Evolutionary conservation across 768 basidiomycete genomes (phyloP).

Genomic region (Ramaria rubella): DNA sequence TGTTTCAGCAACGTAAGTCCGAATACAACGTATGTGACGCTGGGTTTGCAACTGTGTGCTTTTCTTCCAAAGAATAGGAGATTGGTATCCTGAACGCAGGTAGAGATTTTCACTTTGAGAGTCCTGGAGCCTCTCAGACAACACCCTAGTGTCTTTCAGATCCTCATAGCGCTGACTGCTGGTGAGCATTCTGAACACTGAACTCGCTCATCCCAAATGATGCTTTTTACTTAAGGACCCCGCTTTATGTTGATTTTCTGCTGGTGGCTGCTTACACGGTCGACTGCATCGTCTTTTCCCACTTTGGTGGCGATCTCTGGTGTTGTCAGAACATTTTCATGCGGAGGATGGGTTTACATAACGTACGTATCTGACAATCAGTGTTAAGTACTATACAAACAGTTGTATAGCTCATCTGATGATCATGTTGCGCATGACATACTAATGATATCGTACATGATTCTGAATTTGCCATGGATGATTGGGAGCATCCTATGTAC

Average conservation of each 20-base stretch:
- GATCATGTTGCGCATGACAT: conserved; percentile 81
- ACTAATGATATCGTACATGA: conserved; percentile 82
- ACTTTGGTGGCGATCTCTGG: conserved; percentile 54
- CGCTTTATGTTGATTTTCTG: conserved; percentile 61
- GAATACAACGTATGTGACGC: background rate
- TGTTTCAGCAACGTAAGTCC: conserved; percentile 71
- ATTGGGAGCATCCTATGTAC: conserved; percentile 56
- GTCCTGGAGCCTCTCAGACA: background rate
- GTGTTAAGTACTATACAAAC: background rate
- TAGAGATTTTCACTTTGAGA: background rate
- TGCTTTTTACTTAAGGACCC: conserved; percentile 43
- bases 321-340: conserved; percentile 66
- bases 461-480: conserved; percentile 89
- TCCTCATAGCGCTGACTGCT: conserved; percentile 80
- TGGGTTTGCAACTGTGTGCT: background rate
- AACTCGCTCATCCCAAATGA: background rate
- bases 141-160: conserved; percentile 58
- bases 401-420: conserved; percentile 41
- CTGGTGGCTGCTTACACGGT: conserved; percentile 53
- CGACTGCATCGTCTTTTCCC: conserved; percentile 37
- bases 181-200: conserved; percentile 32
- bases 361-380: conserved; percentile 39
- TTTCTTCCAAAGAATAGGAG: conserved; percentile 61
- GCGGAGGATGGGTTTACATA: conserved; percentile 90
- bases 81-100: conserved; percentile 81